These are phyloP conservation scores for Gryganskiella cystojenkinii DNA, from an alignment of 192 early-diverging fungal species.

Conservation along the genomic window DNA sequence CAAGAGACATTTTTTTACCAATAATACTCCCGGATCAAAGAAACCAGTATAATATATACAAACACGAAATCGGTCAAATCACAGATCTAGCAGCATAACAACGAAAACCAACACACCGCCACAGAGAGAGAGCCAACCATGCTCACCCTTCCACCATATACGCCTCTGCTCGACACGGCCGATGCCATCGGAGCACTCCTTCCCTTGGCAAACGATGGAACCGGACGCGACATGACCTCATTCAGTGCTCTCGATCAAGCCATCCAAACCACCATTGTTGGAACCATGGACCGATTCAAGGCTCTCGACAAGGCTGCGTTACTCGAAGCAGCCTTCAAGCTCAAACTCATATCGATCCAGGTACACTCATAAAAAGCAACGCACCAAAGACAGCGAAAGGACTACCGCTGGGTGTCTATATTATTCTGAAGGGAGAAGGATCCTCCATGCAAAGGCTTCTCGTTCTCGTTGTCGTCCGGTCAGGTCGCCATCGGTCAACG, in stretches of 20 bases:
- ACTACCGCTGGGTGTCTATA: no score
- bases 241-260: constrained; percentile 3
- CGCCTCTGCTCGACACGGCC: constrained; percentile 24
- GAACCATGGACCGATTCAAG: constrained; percentile 16
- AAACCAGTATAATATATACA: no score
- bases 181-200: constrained; percentile 13
- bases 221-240: background rate
- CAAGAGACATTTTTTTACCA: background rate
- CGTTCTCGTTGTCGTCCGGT: background rate
- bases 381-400: background rate
- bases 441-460: no score
- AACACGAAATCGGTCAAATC: no score
- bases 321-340: constrained; percentile 37
- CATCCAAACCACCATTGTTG: constrained; percentile 9
- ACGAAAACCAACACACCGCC: no score
- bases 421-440: no score
- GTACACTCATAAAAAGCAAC: constrained; percentile 1
- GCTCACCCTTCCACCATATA: constrained; percentile 19
- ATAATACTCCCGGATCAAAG: no score
- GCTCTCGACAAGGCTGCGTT: constrained; percentile 9
- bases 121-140: no score
- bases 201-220: background rate
- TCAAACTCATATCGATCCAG: constrained; percentile 39
- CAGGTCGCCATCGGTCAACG: no score
- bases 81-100: no score